These are phyloP conservation scores for Anisogramma anomala DNA, from an alignment of 2,329 filamentous ascomycete species.

Conservation along the genomic window DNA sequence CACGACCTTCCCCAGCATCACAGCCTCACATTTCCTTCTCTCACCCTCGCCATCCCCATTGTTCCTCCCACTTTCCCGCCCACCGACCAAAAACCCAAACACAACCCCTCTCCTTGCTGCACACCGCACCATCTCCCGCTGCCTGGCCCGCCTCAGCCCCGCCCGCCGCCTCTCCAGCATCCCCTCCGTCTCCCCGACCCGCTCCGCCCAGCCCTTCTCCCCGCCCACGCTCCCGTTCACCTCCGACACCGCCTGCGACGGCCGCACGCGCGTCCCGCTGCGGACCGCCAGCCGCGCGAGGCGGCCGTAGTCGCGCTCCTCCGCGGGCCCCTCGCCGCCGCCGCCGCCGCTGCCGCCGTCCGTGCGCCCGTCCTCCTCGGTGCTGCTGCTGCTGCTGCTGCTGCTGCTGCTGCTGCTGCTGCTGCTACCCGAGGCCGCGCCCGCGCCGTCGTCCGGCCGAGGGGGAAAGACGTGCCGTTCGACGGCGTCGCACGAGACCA, in stretches of 20 bases:
- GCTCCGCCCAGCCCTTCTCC: conserved; percentile 42
- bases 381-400: background rate
- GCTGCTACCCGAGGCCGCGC: conserved; percentile 29
- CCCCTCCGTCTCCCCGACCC: conserved; percentile 38
- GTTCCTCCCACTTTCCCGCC: conserved; percentile 15
- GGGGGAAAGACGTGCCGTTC: conserved; percentile 38
- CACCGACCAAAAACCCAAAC: conserved; percentile 33
- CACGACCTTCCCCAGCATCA: conserved; percentile 46
- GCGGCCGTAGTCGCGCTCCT: conserved; percentile 14
- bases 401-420: conserved; percentile 15
- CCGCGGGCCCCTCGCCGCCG: background rate
- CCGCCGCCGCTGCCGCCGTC: background rate
- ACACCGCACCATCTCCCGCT: conserved; percentile 48
- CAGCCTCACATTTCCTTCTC: conserved; percentile 42
- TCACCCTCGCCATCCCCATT: conserved; percentile 1
- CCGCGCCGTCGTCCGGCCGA: conserved; percentile 11
- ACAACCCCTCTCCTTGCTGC: conserved; percentile 50
- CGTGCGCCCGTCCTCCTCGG: conserved; percentile 25
- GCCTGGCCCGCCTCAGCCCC: conserved; percentile 32
- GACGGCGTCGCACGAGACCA: conserved; percentile 38
- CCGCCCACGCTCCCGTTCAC: conserved; percentile 46
- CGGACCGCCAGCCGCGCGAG: conserved; percentile 25
- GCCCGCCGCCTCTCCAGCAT: conserved; percentile 36
- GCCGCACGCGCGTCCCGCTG: conserved; percentile 26
- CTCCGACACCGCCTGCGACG: conserved; percentile 30